Conservation (phyloP, 768 basidiomycete species). For the Podaxis sp. region DNA sequence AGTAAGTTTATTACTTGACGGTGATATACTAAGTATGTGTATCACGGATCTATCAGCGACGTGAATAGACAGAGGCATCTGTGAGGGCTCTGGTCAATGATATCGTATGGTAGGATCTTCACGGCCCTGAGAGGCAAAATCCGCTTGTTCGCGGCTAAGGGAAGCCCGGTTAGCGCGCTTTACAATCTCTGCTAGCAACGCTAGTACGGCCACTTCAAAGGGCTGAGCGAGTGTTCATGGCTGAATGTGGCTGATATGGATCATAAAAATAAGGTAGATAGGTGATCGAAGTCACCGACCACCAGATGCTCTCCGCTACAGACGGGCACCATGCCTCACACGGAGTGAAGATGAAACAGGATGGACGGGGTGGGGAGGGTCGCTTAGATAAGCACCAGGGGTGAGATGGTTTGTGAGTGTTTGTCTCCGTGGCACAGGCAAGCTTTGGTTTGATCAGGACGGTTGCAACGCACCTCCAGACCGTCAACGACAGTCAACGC, state of each 20-base stretch:
- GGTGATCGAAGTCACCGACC: neutral
- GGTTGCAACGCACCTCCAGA: slow-evolving; percentile 40
- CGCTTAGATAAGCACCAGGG: slow-evolving; percentile 5
- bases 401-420: slow-evolving; percentile 15
- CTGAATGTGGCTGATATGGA: too few species aligned
- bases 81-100: too few species aligned
- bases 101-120: too few species aligned
- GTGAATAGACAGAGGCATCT: too few species aligned
- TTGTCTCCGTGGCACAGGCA: slow-evolving; percentile 28
- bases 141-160: too few species aligned
- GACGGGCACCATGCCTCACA: neutral
- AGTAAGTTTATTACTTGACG: neutral
- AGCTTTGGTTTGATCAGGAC: slow-evolving; percentile 34
- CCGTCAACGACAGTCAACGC: slow-evolving; percentile 40
- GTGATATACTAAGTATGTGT: too few species aligned
- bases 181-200: too few species aligned
- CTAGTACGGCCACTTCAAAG: too few species aligned
- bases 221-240: too few species aligned
- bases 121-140: too few species aligned
- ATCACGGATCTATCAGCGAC: too few species aligned
- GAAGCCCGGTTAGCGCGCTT: too few species aligned
- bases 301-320: neutral
- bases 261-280: neutral
- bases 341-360: neutral
- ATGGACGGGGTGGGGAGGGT: neutral